These are phyloP conservation scores for Flaveria brownii DNA, from an alignment of 129 eudicot species.

Conservation along the genomic window DNA sequence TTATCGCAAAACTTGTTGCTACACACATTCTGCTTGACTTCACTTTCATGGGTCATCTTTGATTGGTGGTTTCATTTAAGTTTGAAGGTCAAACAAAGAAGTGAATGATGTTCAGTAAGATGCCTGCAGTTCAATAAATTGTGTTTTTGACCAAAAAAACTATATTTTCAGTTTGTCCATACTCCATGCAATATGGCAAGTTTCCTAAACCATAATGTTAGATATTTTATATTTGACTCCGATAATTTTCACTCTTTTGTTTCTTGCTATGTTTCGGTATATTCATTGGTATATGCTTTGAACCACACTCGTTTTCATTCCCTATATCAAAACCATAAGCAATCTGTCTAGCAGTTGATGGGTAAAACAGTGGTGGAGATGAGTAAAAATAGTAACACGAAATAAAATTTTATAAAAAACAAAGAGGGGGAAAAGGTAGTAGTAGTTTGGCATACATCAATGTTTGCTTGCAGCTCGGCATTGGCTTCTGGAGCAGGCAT, in stretches of 20 bases:
- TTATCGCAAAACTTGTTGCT: too few relatives aligned
- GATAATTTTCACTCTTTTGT: not conserved
- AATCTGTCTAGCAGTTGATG: not conserved
- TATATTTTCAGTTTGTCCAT: too few relatives aligned
- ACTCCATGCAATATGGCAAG: too few relatives aligned
- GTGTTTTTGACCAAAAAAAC: not conserved
- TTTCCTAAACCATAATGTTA: not conserved
- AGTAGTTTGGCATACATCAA: constrained; percentile 56
- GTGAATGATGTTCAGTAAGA: not conserved
- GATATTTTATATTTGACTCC: not conserved
- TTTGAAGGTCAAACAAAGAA: not conserved
- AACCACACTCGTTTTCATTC: not conserved
- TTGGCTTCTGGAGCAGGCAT: constrained; percentile 91
- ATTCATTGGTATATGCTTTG: not conserved
- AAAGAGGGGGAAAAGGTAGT: not conserved
- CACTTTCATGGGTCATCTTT: not conserved
- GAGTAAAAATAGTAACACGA: not conserved
- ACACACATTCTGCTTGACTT: not conserved
- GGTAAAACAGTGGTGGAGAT: not conserved
- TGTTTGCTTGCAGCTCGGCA: constrained; percentile 77
- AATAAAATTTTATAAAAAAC: not conserved
- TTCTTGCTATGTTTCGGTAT: not conserved
- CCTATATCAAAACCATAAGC: not conserved
- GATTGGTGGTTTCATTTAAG: not conserved
- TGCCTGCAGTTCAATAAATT: not conserved